Percentiles rank a stretch among this genome's conserved stretches.
These are phyloP conservation scores for Colletotrichum abscissum DNA, from an alignment of 2,329 filamentous ascomycete species.

Conservation along the genomic window DNA sequence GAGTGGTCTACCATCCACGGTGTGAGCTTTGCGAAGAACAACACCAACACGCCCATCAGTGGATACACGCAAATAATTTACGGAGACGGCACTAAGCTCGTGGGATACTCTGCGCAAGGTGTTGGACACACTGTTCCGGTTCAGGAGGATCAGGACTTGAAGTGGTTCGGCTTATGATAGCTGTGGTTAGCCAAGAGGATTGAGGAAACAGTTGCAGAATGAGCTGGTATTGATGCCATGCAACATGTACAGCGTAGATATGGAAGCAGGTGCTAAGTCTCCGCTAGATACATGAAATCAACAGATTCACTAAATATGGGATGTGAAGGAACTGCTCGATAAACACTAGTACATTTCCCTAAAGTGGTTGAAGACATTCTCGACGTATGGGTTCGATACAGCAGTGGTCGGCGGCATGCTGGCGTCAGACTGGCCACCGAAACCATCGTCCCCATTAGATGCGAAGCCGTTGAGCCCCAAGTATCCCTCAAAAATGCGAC, in stretches of 20 bases:
- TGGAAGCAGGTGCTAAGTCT: background rate
- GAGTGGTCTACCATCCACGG: conserved; percentile 37
- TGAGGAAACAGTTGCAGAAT: background rate
- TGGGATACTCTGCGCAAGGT: conserved; percentile 43
- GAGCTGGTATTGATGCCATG: background rate
- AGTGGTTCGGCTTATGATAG: conserved; percentile 37
- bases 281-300: background rate
- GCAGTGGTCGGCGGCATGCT: conserved; percentile 34
- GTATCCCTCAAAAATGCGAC: conserved; percentile 55
- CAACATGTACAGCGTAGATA: conserved; percentile 6
- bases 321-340: background rate
- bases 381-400: conserved; percentile 36
- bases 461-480: conserved; percentile 49
- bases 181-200: background rate
- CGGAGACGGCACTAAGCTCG: conserved; percentile 46
- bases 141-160: conserved; percentile 35
- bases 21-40: conserved; percentile 40
- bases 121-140: conserved; percentile 46
- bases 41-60: conserved; percentile 40
- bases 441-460: conserved; percentile 41
- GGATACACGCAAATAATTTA: conserved; percentile 47
- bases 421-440: conserved; percentile 39
- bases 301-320: too few species aligned
- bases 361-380: conserved; percentile 50
- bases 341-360: conserved; percentile 49